phyloP scores from a whole-genome alignment of 495 filamentous ascomycete species.

The Neurospora sp. region DNA sequence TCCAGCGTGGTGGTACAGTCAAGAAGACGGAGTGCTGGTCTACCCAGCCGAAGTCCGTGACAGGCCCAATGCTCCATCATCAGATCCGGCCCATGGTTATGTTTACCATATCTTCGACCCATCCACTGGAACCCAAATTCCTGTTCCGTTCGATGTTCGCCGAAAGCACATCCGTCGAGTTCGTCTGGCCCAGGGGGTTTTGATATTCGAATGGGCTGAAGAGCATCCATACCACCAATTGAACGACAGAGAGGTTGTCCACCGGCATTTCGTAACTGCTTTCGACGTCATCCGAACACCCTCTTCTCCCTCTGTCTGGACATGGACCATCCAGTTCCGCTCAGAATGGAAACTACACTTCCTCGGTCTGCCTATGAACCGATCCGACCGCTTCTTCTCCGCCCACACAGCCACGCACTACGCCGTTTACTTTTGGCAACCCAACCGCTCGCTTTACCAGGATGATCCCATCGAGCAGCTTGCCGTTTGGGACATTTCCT shows the following conservation, averaged over 20 bases:
- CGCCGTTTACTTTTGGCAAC: slow-evolving; percentile 58
- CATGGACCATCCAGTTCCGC: slow-evolving; percentile 44
- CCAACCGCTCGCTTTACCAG: slow-evolving; percentile 48
- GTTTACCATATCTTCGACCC: slow-evolving; percentile 47
- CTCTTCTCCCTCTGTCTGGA: slow-evolving; percentile 7
- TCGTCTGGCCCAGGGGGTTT: slow-evolving; percentile 43
- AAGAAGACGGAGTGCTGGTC: slow-evolving; percentile 45
- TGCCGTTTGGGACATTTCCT: slow-evolving; percentile 58
- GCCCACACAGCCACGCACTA: slow-evolving; percentile 54
- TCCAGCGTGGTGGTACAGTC: slow-evolving; percentile 49
- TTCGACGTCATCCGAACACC: slow-evolving; percentile 40
- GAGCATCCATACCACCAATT: slow-evolving; percentile 45
- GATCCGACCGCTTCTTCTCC: slow-evolving; percentile 54
- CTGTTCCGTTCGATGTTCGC: slow-evolving; percentile 45
- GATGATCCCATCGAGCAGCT: slow-evolving; percentile 54
- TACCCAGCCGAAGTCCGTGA: slow-evolving; percentile 28
- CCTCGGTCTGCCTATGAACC: slow-evolving; percentile 49
- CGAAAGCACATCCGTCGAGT: slow-evolving; percentile 49
- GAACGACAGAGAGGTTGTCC: slow-evolving; percentile 46
- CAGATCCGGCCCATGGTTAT: slow-evolving; percentile 13
- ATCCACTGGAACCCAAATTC: slow-evolving; percentile 29
- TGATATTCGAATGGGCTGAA: slow-evolving; percentile 61
- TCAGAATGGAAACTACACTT: slow-evolving; percentile 63
- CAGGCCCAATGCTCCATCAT: slow-evolving; percentile 17
- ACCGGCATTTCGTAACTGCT: slow-evolving; percentile 56